Percentiles rank a stretch among this genome's conserved stretches.
These are phyloP conservation scores for Podila verticillata DNA, from an alignment of 192 early-diverging fungal species.

Conservation along the genomic window DNA sequence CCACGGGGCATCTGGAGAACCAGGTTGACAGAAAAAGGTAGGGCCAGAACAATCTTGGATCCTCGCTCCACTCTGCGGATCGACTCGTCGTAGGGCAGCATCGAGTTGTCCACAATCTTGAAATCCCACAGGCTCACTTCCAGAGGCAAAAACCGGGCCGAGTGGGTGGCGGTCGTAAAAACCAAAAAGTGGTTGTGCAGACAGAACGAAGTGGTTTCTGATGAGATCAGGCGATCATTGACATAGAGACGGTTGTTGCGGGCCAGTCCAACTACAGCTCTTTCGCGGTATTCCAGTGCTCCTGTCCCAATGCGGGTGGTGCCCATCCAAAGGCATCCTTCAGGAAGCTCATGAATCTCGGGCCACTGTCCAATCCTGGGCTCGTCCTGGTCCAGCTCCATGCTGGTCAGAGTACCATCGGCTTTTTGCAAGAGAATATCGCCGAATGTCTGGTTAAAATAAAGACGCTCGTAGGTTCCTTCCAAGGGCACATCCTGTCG, in stretches of 20 bases:
- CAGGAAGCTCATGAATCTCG: constrained; percentile 38
- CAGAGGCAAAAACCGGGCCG: constrained; percentile 74
- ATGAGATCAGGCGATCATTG: constrained; percentile 72
- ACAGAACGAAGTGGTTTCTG: constrained; percentile 88
- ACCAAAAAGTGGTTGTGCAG: constrained; percentile 85
- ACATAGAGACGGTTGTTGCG: constrained; percentile 88
- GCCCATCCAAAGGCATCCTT: constrained; percentile 52
- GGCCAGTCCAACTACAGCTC: constrained; percentile 75
- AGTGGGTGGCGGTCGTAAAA: constrained; percentile 86
- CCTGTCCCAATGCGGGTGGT: constrained; percentile 50
- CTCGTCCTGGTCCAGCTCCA: constrained; percentile 28
- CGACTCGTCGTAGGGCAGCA: constrained; percentile 68
- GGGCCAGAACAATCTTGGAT: constrained; percentile 82
- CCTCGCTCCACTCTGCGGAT: constrained; percentile 91
- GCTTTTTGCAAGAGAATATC: constrained; percentile 43
- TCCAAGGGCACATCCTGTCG: constrained; percentile 34
- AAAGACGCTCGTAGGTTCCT: constrained; percentile 45
- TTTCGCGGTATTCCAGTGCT: constrained; percentile 45
- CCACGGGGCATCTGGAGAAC: constrained; percentile 97
- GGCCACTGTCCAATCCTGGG: constrained; percentile 28
- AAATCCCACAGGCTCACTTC: constrained; percentile 41
- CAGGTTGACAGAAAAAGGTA: constrained; percentile 72
- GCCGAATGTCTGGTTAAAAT: constrained; percentile 46
- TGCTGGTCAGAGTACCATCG: constrained; percentile 21
- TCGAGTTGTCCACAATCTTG: constrained; percentile 57